Evolutionary conservation across 352 stramenopile genomes (phyloP).

Genomic region (Globisporangium cederbergense): DNA sequence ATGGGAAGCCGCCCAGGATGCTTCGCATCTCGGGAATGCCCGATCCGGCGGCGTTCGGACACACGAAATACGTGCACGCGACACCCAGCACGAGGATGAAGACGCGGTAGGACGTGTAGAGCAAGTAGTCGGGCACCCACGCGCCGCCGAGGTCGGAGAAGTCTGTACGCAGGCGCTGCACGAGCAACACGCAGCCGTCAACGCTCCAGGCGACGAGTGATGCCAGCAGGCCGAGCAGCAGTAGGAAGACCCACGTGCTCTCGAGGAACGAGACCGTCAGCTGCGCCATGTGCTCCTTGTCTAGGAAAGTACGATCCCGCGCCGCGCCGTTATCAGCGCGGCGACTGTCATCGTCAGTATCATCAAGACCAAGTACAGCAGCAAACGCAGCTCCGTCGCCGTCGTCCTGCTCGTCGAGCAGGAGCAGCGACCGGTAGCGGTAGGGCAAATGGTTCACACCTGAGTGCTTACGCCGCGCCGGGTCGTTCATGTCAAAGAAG

Average conservation of each 20-base stretch:
- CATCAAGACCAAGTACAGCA: slow-evolving; percentile 18
- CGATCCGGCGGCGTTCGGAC: slow-evolving; percentile 58
- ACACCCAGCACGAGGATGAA: slow-evolving; percentile 61
- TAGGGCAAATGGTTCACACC: slow-evolving; percentile 22
- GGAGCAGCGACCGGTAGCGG: slow-evolving; percentile 17
- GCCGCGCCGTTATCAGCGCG: slow-evolving; percentile 24
- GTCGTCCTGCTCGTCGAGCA: slow-evolving; percentile 1
- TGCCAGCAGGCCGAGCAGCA: slow-evolving; percentile 51
- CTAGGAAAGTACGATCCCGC: slow-evolving; percentile 26
- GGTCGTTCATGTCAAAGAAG: slow-evolving; percentile 33
- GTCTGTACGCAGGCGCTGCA: slow-evolving; percentile 31
- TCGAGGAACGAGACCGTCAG: slow-evolving; percentile 51
- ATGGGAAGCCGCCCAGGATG: slow-evolving; percentile 70
- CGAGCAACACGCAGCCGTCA: slow-evolving; percentile 49
- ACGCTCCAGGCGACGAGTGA: slow-evolving; percentile 66
- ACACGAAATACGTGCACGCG: slow-evolving; percentile 53
- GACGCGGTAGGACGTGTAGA: slow-evolving; percentile 60
- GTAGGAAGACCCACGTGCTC: slow-evolving; percentile 74
- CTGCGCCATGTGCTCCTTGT: slow-evolving; percentile 46
- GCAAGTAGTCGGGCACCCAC: slow-evolving; percentile 55
- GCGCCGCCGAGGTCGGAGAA: slow-evolving; percentile 44
- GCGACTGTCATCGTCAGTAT: slow-evolving; percentile 14
- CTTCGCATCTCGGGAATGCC: slow-evolving; percentile 80
- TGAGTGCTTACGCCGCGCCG: slow-evolving; percentile 29
- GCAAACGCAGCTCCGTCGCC: slow-evolving; percentile 11